These are phyloP conservation scores for Moesziomyces sp. DNA, from an alignment of 1,284 basidiomycete genomes.

Conservation along the genomic window DNA sequence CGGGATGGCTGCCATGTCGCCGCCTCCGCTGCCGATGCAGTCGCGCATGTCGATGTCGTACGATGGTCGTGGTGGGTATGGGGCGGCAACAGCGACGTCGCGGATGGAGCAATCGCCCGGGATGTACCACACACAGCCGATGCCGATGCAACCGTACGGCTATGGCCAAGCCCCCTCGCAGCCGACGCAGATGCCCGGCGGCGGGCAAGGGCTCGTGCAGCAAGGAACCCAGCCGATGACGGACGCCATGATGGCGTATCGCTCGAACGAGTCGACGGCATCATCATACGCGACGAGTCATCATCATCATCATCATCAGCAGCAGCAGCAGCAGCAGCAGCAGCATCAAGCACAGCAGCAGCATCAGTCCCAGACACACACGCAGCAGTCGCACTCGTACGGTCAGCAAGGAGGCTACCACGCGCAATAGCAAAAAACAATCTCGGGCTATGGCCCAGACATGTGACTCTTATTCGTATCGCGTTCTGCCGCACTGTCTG, in stretches of 20 bases:
- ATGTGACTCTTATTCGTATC: too few relatives aligned
- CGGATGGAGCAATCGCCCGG: conserved; percentile 4
- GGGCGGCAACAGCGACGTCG: background rate
- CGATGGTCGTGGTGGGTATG: conserved; percentile 2
- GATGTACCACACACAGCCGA: conserved; percentile 4
- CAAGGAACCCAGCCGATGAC: background rate
- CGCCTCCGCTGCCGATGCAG: conserved; percentile 17
- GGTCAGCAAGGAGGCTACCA: conserved; percentile 6
- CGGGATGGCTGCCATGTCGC: background rate
- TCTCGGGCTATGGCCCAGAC: too few relatives aligned
- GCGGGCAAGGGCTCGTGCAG: background rate
- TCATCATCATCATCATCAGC: too few relatives aligned
- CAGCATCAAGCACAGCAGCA: conserved; percentile 14
- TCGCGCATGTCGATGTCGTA: conserved; percentile 27
- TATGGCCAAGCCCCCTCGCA: conserved; percentile 1
- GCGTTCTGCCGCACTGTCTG: too few relatives aligned
- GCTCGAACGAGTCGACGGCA: conserved; percentile 1
- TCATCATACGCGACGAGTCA: too few relatives aligned
- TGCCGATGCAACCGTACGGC: background rate
- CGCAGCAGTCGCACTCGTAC: conserved; percentile 5
- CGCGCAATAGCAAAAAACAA: too few relatives aligned
- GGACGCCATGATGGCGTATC: background rate
- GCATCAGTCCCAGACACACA: conserved; percentile 1
- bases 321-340: conserved; percentile 2
- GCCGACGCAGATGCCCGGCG: conserved; percentile 2